A percentile compares a stretch with the other conserved stretches of the same genome.
phyloP scores from a whole-genome alignment of 305 asterid genomes.

The Stenogyne calaminthoides region DNA sequence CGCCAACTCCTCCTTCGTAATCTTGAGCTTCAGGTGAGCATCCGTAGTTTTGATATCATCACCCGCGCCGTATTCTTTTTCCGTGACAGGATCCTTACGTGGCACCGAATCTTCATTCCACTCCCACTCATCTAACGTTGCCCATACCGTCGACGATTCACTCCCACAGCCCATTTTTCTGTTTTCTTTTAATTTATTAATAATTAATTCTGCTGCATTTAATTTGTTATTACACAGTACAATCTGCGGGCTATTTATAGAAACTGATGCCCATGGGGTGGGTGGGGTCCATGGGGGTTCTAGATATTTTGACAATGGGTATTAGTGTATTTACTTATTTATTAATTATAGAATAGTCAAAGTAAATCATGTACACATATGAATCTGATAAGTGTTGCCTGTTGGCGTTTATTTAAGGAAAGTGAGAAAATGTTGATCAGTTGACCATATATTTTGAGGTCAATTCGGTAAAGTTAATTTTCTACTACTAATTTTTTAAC shows the following conservation, averaged over 20 bases:
- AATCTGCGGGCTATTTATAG: neutral
- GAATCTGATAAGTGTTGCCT: too few relatives aligned
- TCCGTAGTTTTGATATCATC: neutral
- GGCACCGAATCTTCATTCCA: neutral
- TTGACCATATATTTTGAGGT: neutral
- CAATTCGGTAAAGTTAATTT: neutral
- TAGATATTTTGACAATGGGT: neutral
- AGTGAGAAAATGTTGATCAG: neutral
- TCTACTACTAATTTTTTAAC: too few relatives aligned
- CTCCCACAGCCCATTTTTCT: conserved; percentile 32
- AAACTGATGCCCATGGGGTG: neutral
- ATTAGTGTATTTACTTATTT: too few relatives aligned
- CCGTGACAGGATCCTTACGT: neutral
- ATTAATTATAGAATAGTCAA: neutral
- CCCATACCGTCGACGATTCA: conserved; percentile 31
- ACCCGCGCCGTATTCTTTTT: conserved; percentile 26
- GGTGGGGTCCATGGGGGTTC: neutral
- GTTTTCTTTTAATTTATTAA: neutral
- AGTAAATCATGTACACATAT: neutral
- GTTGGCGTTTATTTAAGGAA: neutral
- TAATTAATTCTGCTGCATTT: too few relatives aligned
- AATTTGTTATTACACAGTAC: neutral
- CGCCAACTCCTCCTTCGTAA: conserved; percentile 43
- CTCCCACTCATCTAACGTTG: conserved; percentile 14
- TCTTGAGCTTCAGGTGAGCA: conserved; percentile 40